These are phyloP conservation scores for Styphnolobium japonicum DNA, from an alignment of 306 rosid genomes.

Conservation along the genomic window DNA sequence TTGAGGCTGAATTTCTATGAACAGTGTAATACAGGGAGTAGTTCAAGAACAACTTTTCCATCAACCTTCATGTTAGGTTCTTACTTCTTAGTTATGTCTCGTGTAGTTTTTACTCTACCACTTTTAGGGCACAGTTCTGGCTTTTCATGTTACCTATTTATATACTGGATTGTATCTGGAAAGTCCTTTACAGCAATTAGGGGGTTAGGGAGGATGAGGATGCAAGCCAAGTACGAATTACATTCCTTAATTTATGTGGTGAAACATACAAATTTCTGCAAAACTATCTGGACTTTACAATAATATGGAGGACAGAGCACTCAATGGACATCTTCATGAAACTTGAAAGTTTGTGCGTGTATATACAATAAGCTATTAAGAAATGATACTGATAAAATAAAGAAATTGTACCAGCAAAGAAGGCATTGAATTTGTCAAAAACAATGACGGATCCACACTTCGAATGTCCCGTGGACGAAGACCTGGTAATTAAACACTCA, in stretches of 20 bases:
- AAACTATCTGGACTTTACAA: background rate
- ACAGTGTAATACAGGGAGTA: background rate
- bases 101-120: background rate
- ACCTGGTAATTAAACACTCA: constrained; percentile 48
- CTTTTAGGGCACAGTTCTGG: background rate
- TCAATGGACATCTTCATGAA: constrained; percentile 16
- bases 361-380: background rate
- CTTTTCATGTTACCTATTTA: constrained; percentile 4
- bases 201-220: background rate
- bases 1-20: constrained; percentile 7
- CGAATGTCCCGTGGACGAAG: constrained; percentile 97
- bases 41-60: background rate
- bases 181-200: background rate
- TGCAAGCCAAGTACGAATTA: constrained; percentile 6
- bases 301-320: background rate
- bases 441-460: constrained; percentile 95
- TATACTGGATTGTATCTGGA: background rate
- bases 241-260: background rate
- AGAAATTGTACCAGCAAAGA: constrained; percentile 70
- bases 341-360: background rate
- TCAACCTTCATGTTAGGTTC: constrained; percentile 1
- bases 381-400: background rate
- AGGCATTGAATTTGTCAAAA: constrained; percentile 90
- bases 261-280: background rate
- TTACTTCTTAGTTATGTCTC: background rate